Evolutionary conservation across 371 early-diverging fungal genomes (phyloP), one percentile per base, ranked within the genome.

Genomic region (Capniomyces stellatus): DNA sequence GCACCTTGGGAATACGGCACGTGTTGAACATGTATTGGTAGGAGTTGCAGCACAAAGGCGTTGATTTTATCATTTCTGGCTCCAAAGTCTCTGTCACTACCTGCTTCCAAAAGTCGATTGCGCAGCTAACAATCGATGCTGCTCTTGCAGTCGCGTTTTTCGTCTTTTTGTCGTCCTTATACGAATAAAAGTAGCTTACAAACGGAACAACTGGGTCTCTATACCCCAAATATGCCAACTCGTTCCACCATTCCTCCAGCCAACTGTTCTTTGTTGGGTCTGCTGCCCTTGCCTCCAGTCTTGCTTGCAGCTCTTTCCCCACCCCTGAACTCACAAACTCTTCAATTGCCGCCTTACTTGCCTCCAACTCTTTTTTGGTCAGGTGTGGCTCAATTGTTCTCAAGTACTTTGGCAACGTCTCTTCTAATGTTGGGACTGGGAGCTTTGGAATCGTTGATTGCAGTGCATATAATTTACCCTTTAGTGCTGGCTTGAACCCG

Each of bases 201-300:
- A 84, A 80, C 55, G 89, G 74, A 24, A 90, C 88, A 24, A 92
- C 83, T 10, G 96, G 91, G 56, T 95, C 98, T 57, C 98, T 82
- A 73, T 92, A 95, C 15, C 81, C 85, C 75, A 90, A 80, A 68
- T 95, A 95, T 52, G 88, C 86, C 51, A 78, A 71, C 52, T 89
- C 87, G 64, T 83, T 82, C 97, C 97, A 89, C 94, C 93, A 93
- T 57, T 90, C 89, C 64, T 85, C 86, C 59, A 96, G 75, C 96
- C 92, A 89, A 52, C 73, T 75, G 30, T 76, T 66, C 31, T 61
- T 60, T 18, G 57, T 63, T 15, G 66, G 70, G 54, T 70, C 61
- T 19, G 50, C 55, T 2, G 71, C 70, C 12, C 65, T 61, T 43
- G 83, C 86, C 46, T 82, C 59, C 30, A 96, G 71, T 52, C 95